Percentiles rank a stretch among this genome's conserved stretches.
phyloP scores from a whole-genome alignment of 805 yeast species.

The Jamesozyma lodderae region DNA sequence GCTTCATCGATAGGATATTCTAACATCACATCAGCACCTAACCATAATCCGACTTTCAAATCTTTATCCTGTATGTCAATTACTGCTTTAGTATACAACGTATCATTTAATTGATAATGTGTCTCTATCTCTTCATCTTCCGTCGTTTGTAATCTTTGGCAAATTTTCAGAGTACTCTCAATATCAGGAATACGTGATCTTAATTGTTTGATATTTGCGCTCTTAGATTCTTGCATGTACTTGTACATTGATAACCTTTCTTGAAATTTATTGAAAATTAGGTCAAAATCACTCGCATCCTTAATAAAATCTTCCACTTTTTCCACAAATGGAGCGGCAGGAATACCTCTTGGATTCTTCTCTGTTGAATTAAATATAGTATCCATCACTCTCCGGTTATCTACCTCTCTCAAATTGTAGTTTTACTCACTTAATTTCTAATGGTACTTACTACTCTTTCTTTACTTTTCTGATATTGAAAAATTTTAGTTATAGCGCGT shows the following conservation, averaged over 20 bases:
- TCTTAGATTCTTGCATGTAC: conserved; percentile 56
- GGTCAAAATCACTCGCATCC: conserved; percentile 59
- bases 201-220: conserved; percentile 20
- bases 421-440: no score
- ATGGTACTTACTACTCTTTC: no score
- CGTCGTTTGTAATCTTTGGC: conserved; percentile 37
- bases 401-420: no score
- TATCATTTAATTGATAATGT: conserved; percentile 89
- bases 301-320: conserved; percentile 68
- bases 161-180: conserved; percentile 70
- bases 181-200: conserved; percentile 80
- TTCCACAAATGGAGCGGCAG: conserved; percentile 90
- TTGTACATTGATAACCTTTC: conserved; percentile 84
- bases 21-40: conserved; percentile 97
- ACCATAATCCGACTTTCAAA: conserved; percentile 71
- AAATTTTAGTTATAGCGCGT: no score
- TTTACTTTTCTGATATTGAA: no score
- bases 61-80: conserved; percentile 39
- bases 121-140: conserved; percentile 43
- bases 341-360: conserved; percentile 88
- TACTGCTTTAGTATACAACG: conserved; percentile 76
- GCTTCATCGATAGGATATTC: conserved; percentile 92
- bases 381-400: conserved; percentile 26
- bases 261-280: conserved; percentile 66
- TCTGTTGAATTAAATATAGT: conserved; percentile 40